Evolutionary conservation across 768 basidiomycete genomes (phyloP).

Genomic region (Leucosporidium scottii): DNA sequence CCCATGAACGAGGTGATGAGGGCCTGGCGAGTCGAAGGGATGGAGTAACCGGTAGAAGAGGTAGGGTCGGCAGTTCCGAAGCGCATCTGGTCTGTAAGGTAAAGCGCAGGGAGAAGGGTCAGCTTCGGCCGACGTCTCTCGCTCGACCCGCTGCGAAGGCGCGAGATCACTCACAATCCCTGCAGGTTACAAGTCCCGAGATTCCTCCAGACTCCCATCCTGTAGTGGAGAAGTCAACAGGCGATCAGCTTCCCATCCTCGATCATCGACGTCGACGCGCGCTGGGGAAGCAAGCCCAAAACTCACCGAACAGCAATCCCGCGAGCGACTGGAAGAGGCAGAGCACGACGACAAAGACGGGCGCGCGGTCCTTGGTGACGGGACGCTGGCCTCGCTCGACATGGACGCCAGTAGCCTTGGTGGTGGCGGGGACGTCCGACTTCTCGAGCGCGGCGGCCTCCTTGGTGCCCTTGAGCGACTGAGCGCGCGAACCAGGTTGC

Average conservation of each 20-base stretch:
- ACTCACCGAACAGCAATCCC: conserved; percentile 27
- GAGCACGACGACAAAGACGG: conserved; percentile 29
- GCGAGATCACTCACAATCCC: conserved; percentile 11
- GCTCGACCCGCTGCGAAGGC: not conserved
- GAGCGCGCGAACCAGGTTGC: conserved; percentile 14
- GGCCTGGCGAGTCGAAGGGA: conserved; percentile 31
- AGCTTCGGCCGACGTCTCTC: not conserved
- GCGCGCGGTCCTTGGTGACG: conserved; percentile 27
- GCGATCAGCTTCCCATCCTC: too few species aligned
- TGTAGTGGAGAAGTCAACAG: too few species aligned
- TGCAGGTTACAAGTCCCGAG: conserved; percentile 18
- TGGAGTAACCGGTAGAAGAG: conserved; percentile 14
- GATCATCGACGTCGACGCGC: too few species aligned
- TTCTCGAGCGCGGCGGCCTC: conserved; percentile 5
- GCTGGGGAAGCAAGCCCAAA: too few species aligned
- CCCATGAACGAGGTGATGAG: conserved; percentile 31
- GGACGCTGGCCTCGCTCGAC: too few species aligned
- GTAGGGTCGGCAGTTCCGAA: conserved; percentile 23
- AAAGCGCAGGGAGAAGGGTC: not conserved
- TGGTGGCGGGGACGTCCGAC: too few species aligned
- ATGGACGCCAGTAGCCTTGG: conserved; percentile 3
- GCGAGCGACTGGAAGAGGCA: conserved; percentile 33
- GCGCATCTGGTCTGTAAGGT: conserved; percentile 12
- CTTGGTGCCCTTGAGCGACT: conserved; percentile 14
- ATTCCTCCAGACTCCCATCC: conserved; percentile 31